Evolutionary conservation across 2,329 filamentous ascomycete species (phyloP).

Genomic region (Botrytis fabae): DNA sequence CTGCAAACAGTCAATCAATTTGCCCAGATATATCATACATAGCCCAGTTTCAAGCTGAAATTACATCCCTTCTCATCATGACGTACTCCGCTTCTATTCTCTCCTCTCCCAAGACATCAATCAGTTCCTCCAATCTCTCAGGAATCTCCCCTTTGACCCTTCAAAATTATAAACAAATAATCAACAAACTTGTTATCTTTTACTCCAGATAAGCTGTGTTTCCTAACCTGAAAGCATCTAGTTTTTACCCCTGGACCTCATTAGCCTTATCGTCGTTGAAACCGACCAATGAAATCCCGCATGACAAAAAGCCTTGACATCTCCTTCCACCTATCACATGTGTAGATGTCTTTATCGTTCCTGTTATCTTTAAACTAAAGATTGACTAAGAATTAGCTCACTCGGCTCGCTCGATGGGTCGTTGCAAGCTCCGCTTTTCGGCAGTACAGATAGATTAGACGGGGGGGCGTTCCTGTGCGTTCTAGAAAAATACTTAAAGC

Average conservation of each 20-base stretch:
- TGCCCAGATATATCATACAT: not conserved
- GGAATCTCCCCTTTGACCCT: constrained; percentile 4
- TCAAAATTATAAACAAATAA: constrained; percentile 17
- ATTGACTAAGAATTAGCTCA: constrained; percentile 3
- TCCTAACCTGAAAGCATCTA: constrained; percentile 1
- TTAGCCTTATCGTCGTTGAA: constrained; percentile 19
- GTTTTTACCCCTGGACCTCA: not conserved
- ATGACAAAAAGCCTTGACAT: constrained; percentile 19
- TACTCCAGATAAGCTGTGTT: not conserved
- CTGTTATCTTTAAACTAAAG: not conserved
- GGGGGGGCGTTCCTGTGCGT: not conserved
- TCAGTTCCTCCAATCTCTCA: not conserved
- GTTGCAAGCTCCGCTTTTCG: constrained; percentile 7
- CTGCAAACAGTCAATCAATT: not conserved
- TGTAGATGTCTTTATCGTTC: not conserved
- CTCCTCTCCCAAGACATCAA: not conserved
- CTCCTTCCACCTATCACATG: not conserved
- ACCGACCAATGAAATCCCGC: not conserved
- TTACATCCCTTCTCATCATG: not conserved
- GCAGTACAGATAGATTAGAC: constrained; percentile 3
- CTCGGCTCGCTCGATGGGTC: constrained; percentile 1
- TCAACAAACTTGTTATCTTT: constrained; percentile 13
- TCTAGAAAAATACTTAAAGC: constrained; percentile 10
- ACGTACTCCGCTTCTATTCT: not conserved
- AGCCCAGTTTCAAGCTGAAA: constrained; percentile 1